A percentile compares a stretch with the other conserved stretches of the same genome.
Evolutionary conservation across 2,329 filamentous ascomycete species (phyloP).

Genomic region (Sclerotinia trifoliorum): DNA sequence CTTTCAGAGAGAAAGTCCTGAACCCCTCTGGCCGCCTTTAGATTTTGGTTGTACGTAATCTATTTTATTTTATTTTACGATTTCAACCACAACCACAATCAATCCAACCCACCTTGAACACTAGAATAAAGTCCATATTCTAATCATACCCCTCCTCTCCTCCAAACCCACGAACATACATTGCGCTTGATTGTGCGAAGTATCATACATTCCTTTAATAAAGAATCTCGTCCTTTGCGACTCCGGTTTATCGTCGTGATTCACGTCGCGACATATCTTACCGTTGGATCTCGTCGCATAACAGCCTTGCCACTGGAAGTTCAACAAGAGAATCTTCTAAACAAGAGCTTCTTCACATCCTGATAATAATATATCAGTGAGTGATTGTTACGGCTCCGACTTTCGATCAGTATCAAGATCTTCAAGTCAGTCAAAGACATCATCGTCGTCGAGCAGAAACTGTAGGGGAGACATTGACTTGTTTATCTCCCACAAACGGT

Average conservation of each 20-base stretch:
- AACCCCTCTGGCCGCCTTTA: conserved; percentile 1
- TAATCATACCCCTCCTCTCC: background rate
- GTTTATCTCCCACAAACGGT: conserved; percentile 87
- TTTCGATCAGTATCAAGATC: background rate
- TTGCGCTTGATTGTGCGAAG: conserved; percentile 12
- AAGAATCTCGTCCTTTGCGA: background rate
- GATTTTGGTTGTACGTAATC: conserved; percentile 23
- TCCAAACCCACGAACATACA: background rate
- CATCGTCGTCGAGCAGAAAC: conserved; percentile 45
- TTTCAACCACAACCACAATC: conserved; percentile 10
- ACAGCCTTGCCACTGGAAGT: background rate
- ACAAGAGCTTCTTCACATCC: background rate
- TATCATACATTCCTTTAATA: conserved; percentile 24
- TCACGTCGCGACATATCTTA: conserved; percentile 7
- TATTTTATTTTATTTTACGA: conserved; percentile 18
- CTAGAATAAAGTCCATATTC: conserved; percentile 6
- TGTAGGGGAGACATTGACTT: conserved; percentile 95
- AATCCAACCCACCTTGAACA: background rate
- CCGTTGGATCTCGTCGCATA: conserved; percentile 1
- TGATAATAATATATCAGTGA: conserved; percentile 10
- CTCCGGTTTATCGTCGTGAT: background rate
- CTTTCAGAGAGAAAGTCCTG: background rate
- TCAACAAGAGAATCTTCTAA: background rate
- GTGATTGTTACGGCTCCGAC: background rate
- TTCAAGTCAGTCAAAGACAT: conserved; percentile 19